Base-by-base conservation (phyloP, 768 basidiomycete genomes). In the Rickenella mellea region DNA sequence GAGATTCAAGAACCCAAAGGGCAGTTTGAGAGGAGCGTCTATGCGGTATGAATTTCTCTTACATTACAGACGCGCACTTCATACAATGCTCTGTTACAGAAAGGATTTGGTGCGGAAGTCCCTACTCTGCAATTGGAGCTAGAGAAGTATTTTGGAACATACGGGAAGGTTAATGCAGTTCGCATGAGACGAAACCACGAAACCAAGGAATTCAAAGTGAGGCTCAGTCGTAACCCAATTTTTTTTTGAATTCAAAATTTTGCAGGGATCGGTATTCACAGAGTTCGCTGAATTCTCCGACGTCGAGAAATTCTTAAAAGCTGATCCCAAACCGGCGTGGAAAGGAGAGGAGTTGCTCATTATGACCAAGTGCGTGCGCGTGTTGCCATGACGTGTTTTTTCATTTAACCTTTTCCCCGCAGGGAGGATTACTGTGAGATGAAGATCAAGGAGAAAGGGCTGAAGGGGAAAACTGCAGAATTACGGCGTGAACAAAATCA, bases 401-500 rank as follows among this genome's bases (percentile, higher is more conserved):
- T 8, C 14, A 15, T 17, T 12, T 19, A 10, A 9, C 12, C 11
- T 19, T 37, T 17, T 27, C 10, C 24, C 12, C 33, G 24, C 48
- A 90, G 87, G 55, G 80, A 80, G 49, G 85, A 69, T 6, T 96
- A 96, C 59, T 90, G 90, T 52, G 79, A 89, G 50, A 92, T 92
- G 91, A 97, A 96, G 65, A 85, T 92, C 61, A 83, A 88, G 59
- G 88, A 94, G 64, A 92, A 96, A 62, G 90, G 89, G 8, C 71
- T 96, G 33, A 78, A 72, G 1, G 84, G 83, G 21, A 85, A 78
- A 51, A 73, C 76, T 12, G 82, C 83, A 11, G 66, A 67, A 32
- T 62, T 74, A 48, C 73, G 78, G 48, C 74, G 71, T 46, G 76
- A 81, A 31, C 56, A 58, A 35, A 71, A 80, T 40, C 62, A 71